Evolutionary conservation across 2,329 filamentous ascomycete species (phyloP), one percentile per base, ranked within the genome.

Genomic region (Aspergillus japonicus): DNA sequence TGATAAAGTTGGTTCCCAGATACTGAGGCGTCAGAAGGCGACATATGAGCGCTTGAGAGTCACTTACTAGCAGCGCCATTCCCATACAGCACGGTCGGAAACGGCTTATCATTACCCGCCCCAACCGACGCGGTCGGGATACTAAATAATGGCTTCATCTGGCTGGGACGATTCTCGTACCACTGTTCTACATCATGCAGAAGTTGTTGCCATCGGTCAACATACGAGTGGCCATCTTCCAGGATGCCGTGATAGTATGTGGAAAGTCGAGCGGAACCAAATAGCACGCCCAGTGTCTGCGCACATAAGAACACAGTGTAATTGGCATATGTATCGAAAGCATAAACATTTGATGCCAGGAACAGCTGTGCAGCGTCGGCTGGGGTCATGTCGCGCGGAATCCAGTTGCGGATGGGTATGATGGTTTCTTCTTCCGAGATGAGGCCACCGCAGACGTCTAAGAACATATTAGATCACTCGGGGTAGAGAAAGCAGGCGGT

Each of bases 381-480:
- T 3, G 65, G 63, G 39, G 50, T 66, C 65, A 71, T 70, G 24
- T 63, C 61, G 23, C 50, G 58, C 1, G 69, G 69, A 0, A 78
- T 74, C 82, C 82, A 84, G 57, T 77, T 76, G 1, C 73, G 72
- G 8, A 80, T 74, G 2, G 79, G 80, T 5, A 84, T 80, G 11
- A 83, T 75, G 0, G 82, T 83, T 57, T 77, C 76, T 62, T 82
- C 78, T 33, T 80, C 80, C 4, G 80, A 82, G 7, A 84, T 82
- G 5, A 84, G 72, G 0, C 80, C 81, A n/a, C 82, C 81, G 56
- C 80, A 83, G 24, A 83, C 78, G 63, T 83, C 76, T 77, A 21
- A 31, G 31, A 47, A 24, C 4, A 50, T 33, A 63, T 60, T 53
- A 60, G 48, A 16, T n/a, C 11, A 21, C 12, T 50, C 6, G 2